A percentile compares a stretch with the other conserved stretches of the same genome.
phyloP scores from a whole-genome alignment of 257 asterid species.

The Ligustrum vulgare region DNA sequence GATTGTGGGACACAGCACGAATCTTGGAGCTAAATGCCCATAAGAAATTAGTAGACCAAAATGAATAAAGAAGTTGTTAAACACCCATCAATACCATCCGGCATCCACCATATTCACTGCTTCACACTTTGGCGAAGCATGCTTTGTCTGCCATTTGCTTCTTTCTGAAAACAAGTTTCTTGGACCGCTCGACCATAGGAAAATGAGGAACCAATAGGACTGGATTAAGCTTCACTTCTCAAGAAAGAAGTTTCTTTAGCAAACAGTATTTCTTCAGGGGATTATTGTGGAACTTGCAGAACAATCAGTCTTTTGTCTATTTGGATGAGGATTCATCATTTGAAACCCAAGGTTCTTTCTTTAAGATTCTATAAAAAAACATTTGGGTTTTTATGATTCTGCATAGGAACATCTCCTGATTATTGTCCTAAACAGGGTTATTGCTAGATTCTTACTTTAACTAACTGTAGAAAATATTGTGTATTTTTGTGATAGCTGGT shows the following conservation, averaged over 20 bases:
- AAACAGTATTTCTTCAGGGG: background rate
- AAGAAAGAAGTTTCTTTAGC: constrained; percentile 7
- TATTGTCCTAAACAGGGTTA: constrained; percentile 2
- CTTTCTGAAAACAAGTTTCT: background rate
- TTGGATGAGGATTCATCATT: constrained; percentile 6
- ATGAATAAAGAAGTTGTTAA: background rate
- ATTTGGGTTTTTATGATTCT: constrained; percentile 1
- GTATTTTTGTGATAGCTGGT: background rate
- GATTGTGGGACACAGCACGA: constrained; percentile 28
- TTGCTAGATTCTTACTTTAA: background rate
- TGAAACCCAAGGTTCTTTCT: constrained; percentile 15
- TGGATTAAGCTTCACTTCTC: constrained; percentile 13
- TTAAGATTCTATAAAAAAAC: background rate
- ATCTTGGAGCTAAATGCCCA: constrained; percentile 20
- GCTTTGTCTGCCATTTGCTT: background rate
- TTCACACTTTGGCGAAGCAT: background rate
- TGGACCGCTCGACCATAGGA: no score
- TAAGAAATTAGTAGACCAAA: background rate
- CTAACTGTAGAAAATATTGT: background rate
- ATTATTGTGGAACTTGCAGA: background rate
- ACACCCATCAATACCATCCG: background rate
- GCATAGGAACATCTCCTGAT: background rate
- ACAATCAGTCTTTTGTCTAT: constrained; percentile 12
- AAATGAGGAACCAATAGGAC: no score
- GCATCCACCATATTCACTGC: background rate